Evolutionary conservation across 2,329 filamentous ascomycete genomes (phyloP), one percentile per base, ranked within the genome.

Genomic region (Cladosporium colombiae): DNA sequence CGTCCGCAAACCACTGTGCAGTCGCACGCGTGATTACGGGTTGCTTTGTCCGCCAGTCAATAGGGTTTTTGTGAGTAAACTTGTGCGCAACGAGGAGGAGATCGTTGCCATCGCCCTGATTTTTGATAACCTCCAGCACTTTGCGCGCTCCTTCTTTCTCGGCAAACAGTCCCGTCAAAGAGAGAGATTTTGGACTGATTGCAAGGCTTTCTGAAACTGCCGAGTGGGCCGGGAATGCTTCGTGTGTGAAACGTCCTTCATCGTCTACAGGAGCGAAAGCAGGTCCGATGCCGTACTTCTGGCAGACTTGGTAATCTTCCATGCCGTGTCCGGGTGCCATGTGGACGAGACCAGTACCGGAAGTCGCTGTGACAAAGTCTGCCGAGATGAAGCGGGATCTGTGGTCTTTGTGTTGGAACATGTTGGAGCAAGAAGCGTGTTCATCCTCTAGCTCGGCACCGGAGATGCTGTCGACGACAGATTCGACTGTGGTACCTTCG

Each of bases 1-100:
- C 92, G 77, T 98, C 92, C 13, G 95, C 93, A 75, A 99, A 99
- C 95, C 95, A 99, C 79, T 99, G 95, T 44, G 93, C 92, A 0
- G 96, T 99, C 3, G 95, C 94, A 70, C 95, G 84, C 37, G 96
- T 87, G 67, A 99, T 92, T 59, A 99, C 89, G 1, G 95, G 95
- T 70, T 91, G 85, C 78, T 98, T 99, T 0, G 94, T 96, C 63
- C 95, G 86, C 95, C 95, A 99, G 79, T 99, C 95, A 71, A 98
- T 97, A 0, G 95, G 95, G 76, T 98, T 98, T 78, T 97, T 98
- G 82, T 99, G 95, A 62, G 84, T 84, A 75, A 94, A 90, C 65
- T 83, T 83, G 71, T 96, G 90, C 4, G 85, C 85, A 46, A 85
- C 84, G 49, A 97, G 80, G 3, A 98, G 85, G n/a, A 82, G 76